Conservation (phyloP, 2,329 filamentous ascomycete genomes). For the Dactylonectria estremocensis region DNA sequence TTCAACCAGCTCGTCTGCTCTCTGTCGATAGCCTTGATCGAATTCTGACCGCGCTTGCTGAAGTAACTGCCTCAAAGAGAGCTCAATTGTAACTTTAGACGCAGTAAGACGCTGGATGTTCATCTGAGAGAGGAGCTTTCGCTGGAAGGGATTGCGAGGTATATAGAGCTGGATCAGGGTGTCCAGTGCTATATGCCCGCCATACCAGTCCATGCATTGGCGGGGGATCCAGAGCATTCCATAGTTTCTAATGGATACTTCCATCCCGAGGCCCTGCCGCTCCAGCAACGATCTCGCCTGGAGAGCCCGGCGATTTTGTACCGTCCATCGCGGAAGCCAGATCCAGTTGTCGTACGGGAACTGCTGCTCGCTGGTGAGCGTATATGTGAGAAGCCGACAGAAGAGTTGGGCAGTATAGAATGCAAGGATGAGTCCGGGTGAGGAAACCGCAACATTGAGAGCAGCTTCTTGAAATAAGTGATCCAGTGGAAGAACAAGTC, state of each 20-base stretch:
- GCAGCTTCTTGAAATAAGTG: neutral
- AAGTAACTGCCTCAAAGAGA: too few species aligned
- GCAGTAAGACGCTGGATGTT: too few species aligned
- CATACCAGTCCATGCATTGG: neutral
- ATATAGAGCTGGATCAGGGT: neutral
- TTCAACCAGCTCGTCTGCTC: too few species aligned
- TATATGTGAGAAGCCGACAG: neutral
- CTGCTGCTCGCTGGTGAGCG: neutral
- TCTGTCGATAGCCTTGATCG: too few species aligned
- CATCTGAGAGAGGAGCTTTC: too few species aligned
- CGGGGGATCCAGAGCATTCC: neutral
- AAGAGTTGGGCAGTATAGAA: neutral
- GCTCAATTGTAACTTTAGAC: too few species aligned
- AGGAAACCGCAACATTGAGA: neutral
- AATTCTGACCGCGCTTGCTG: too few species aligned
- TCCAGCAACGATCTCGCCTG: neutral
- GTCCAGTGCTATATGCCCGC: neutral
- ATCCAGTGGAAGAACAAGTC: neutral
- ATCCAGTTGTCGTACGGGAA: neutral
- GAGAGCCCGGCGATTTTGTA: neutral
- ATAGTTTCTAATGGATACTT: neutral
- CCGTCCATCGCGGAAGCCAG: neutral
- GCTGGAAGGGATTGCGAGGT: neutral
- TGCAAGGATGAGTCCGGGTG: neutral
- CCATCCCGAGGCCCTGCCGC: neutral